A percentile compares a stretch with the other conserved stretches of the same genome.
These are phyloP conservation scores for Citrus glauca DNA, from an alignment of 345 rosid genomes.

Conservation along the genomic window DNA sequence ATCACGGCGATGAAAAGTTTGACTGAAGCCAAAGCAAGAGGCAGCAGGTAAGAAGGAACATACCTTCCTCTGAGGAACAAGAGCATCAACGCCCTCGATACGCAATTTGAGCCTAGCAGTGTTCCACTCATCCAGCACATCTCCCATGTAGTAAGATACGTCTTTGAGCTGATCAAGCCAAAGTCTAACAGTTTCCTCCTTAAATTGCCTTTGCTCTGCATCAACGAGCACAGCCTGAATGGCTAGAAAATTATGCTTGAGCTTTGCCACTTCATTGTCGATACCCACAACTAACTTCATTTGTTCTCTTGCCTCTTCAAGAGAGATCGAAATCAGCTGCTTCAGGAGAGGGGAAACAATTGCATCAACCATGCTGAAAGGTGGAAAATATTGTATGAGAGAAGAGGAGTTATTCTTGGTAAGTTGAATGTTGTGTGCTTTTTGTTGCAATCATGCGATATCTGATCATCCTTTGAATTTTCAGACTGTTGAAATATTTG, in stretches of 20 bases:
- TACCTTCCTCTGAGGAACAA: not conserved
- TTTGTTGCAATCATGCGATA: no score
- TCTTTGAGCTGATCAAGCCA: slow-evolving; percentile 1
- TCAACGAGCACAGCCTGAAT: slow-evolving; percentile 2
- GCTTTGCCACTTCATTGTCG: not conserved
- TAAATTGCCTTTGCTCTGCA: slow-evolving; percentile 1
- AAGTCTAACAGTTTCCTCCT: not conserved
- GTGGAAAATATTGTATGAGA: not conserved
- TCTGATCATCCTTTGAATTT: no score
- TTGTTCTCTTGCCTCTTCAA: not conserved
- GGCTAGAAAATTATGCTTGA: not conserved
- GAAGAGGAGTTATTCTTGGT: not conserved
- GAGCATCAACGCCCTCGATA: not conserved
- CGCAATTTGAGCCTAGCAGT: slow-evolving; percentile 6
- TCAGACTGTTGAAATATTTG: no score
- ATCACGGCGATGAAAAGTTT: not conserved
- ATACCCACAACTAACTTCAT: not conserved
- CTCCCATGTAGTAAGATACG: slow-evolving; percentile 3
- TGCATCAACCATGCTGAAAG: not conserved
- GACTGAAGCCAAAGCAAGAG: not conserved
- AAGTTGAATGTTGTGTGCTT: no score
- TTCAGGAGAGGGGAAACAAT: not conserved
- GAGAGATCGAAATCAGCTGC: not conserved
- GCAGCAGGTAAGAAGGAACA: not conserved
- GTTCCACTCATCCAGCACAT: slow-evolving; percentile 11